Evolutionary conservation across 2,329 filamentous ascomycete genomes (phyloP).

Genomic region (Diaporthe capsici): DNA sequence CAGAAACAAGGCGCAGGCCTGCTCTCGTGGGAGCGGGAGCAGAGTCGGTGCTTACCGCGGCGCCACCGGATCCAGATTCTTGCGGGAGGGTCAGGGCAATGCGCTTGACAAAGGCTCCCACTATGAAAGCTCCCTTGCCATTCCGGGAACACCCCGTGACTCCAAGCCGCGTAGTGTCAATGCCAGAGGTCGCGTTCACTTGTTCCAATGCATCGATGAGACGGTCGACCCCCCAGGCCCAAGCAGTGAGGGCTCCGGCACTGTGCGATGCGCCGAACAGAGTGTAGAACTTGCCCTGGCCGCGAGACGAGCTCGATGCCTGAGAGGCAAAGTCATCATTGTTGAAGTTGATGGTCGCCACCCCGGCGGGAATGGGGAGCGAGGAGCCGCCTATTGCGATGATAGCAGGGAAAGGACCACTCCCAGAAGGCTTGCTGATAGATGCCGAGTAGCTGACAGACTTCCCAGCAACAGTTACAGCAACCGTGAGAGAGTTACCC

Average conservation of each 20-base stretch:
- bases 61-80: constrained; percentile 73
- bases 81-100: constrained; percentile 74
- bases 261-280: constrained; percentile 69
- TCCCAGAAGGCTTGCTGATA: constrained; percentile 59
- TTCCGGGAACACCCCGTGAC: constrained; percentile 76
- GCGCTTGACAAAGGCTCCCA: constrained; percentile 69
- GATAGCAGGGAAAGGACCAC: constrained; percentile 68
- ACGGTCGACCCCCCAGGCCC: constrained; percentile 74
- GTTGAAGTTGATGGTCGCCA: constrained; percentile 71
- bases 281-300: constrained; percentile 71
- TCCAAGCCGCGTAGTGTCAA: constrained; percentile 65
- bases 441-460: constrained; percentile 60
- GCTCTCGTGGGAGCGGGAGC: neutral
- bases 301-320: constrained; percentile 60
- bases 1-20: neutral
- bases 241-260: constrained; percentile 71
- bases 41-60: constrained; percentile 53
- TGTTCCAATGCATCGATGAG: constrained; percentile 72
- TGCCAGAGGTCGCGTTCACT: constrained; percentile 59
- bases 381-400: constrained; percentile 69
- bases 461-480: constrained; percentile 59
- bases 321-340: constrained; percentile 71
- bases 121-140: constrained; percentile 75
- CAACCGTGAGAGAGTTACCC: constrained; percentile 59
- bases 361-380: constrained; percentile 66